Conservation (phyloP, 495 filamentous ascomycete genomes). For the Penicillium fimorum region DNA sequence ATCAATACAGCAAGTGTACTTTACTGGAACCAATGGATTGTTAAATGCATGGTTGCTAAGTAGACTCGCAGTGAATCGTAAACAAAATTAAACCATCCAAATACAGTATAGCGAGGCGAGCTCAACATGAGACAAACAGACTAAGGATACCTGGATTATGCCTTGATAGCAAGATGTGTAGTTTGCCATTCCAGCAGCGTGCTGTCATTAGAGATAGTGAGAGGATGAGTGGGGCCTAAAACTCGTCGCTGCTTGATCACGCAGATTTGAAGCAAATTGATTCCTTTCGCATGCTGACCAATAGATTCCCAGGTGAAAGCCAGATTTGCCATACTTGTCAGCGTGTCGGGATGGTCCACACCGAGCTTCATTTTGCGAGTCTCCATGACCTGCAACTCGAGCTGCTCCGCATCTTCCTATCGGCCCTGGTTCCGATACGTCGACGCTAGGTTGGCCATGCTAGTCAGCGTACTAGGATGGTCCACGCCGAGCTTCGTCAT, state of each 20-base stretch:
- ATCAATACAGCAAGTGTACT: no score
- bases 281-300: conserved; percentile 5
- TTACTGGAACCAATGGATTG: conserved; percentile 2
- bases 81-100: not conserved
- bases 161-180: not conserved
- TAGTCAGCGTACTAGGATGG: no score
- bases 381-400: not conserved
- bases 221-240: conserved; percentile 5
- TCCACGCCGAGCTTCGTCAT: no score
- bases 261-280: conserved; percentile 9
- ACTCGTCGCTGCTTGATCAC: conserved; percentile 9
- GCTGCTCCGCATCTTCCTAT: conserved; percentile 24
- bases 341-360: not conserved
- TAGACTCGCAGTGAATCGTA: not conserved
- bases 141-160: not conserved
- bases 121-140: not conserved
- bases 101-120: not conserved
- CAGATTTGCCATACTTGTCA: conserved; percentile 4
- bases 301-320: conserved; percentile 10
- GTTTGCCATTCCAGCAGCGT: conserved; percentile 5
- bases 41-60: not conserved
- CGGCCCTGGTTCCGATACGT: no score
- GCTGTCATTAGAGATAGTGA: not conserved
- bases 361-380: conserved; percentile 1
- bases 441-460: no score